phyloP scores from a whole-genome alignment of 2,329 filamentous ascomycete species.

The Fusarium graminum region DNA sequence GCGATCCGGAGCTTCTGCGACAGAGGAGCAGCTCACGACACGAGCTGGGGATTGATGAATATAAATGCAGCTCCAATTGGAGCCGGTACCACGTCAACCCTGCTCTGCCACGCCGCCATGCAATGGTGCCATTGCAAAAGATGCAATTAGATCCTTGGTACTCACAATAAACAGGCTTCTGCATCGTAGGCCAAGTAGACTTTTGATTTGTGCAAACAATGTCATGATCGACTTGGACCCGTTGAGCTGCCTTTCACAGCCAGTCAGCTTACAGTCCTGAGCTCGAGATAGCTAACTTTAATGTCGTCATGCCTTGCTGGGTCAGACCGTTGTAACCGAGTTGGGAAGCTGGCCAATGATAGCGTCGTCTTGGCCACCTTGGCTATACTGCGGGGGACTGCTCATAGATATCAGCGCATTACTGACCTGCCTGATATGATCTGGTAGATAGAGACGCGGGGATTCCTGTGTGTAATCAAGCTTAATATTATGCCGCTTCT shows the following conservation, averaged over 20 bases:
- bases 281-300: constrained; percentile 24
- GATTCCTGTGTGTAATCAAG: constrained; percentile 19
- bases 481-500: constrained; percentile 7
- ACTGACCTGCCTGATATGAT: constrained; percentile 36
- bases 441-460: constrained; percentile 19
- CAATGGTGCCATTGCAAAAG: constrained; percentile 32
- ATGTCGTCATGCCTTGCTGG: constrained; percentile 41
- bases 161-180: constrained; percentile 22
- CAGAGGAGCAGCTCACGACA: not conserved
- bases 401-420: constrained; percentile 9
- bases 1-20: not conserved
- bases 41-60: constrained; percentile 17
- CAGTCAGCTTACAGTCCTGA: constrained; percentile 37
- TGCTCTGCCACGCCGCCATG: constrained; percentile 37
- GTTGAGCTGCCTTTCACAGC: constrained; percentile 32
- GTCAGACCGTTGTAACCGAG: constrained; percentile 24
- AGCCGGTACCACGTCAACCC: not conserved
- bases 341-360: constrained; percentile 34
- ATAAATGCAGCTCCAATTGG: constrained; percentile 38
- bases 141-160: constrained; percentile 11
- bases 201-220: constrained; percentile 29
- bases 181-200: not conserved
- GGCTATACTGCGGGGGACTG: constrained; percentile 28
- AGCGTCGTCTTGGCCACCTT: constrained; percentile 27
- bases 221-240: constrained; percentile 9